Evolutionary conservation across 805 yeast genomes (phyloP).

Genomic region (Yamadazyma sp.): DNA sequence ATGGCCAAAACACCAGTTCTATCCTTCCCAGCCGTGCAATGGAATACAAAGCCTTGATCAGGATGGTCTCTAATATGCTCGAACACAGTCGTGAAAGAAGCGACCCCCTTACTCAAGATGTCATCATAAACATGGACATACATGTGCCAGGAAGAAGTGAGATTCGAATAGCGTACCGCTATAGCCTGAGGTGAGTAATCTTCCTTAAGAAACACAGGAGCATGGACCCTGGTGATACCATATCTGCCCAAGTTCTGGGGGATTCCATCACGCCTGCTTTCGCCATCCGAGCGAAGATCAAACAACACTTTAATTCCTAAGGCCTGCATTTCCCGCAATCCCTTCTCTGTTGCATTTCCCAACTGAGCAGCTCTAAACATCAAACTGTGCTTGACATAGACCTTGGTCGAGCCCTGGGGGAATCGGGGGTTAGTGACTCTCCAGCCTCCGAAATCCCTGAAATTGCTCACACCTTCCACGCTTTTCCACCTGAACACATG

Average conservation of each 20-base stretch:
- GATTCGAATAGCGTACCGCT: slow-evolving; percentile 52
- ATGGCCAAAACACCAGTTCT: slow-evolving; percentile 77
- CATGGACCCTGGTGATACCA: slow-evolving; percentile 49
- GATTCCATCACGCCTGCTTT: slow-evolving; percentile 48
- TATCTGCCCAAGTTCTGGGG: slow-evolving; percentile 35
- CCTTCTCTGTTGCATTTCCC: slow-evolving; percentile 50
- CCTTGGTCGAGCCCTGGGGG: slow-evolving; percentile 19
- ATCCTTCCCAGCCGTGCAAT: slow-evolving; percentile 87
- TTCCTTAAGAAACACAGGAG: slow-evolving; percentile 54
- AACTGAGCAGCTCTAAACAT: slow-evolving; percentile 67
- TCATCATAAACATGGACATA: slow-evolving; percentile 63
- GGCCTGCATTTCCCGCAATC: slow-evolving; percentile 39
- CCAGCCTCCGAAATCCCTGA: slow-evolving; percentile 84
- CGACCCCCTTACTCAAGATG: slow-evolving; percentile 51
- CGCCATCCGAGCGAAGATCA: slow-evolving; percentile 67
- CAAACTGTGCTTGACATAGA: slow-evolving; percentile 51
- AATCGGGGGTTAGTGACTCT: slow-evolving; percentile 34
- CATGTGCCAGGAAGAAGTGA: slow-evolving; percentile 60
- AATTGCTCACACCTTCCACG: slow-evolving; percentile 68
- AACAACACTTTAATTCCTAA: slow-evolving; percentile 56
- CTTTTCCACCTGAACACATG: slow-evolving; percentile 55
- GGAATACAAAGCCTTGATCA: slow-evolving; percentile 50
- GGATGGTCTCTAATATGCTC: slow-evolving; percentile 55
- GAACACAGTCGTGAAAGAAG: slow-evolving; percentile 51
- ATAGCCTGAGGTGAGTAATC: slow-evolving; percentile 67